Conservation (phyloP, 1,284 basidiomycete genomes). For the Grifola frondosa region DNA sequence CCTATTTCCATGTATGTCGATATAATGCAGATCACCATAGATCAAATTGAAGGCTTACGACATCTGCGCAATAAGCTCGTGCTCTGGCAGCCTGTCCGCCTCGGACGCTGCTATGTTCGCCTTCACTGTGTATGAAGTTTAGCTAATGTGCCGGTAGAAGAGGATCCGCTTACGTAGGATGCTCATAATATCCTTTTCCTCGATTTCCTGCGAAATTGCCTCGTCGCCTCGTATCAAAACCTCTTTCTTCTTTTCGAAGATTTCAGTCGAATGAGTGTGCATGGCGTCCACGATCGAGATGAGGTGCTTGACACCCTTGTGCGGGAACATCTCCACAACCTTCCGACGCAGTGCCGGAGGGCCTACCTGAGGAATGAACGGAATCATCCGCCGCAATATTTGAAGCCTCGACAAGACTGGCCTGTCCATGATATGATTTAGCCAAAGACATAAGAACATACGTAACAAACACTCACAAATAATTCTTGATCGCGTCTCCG, state of each 20-base stretch:
- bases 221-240: conserved; percentile 6
- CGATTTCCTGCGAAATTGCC: conserved; percentile 7
- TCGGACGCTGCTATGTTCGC: conserved; percentile 6
- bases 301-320: conserved; percentile 12
- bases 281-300: conserved; percentile 18
- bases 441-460: background rate
- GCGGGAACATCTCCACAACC: conserved; percentile 17
- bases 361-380: conserved; percentile 11
- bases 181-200: conserved; percentile 18
- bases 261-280: conserved; percentile 15
- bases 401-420: conserved; percentile 5
- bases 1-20: background rate
- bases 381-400: conserved; percentile 14
- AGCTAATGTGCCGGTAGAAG: background rate
- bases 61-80: conserved; percentile 14
- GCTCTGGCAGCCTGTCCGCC: conserved; percentile 4
- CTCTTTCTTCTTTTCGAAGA: conserved; percentile 9
- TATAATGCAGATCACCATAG: background rate
- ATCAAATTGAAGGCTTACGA: too few relatives aligned
- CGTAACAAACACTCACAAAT: conserved; percentile 14
- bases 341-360: conserved; percentile 15
- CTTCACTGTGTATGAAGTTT: background rate
- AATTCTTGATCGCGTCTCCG: conserved; percentile 21
- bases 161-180: conserved; percentile 14
- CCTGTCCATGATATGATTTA: background rate